Conservation (phyloP, 75 land plant species). For the Adiantum capillusveneris region DNA sequence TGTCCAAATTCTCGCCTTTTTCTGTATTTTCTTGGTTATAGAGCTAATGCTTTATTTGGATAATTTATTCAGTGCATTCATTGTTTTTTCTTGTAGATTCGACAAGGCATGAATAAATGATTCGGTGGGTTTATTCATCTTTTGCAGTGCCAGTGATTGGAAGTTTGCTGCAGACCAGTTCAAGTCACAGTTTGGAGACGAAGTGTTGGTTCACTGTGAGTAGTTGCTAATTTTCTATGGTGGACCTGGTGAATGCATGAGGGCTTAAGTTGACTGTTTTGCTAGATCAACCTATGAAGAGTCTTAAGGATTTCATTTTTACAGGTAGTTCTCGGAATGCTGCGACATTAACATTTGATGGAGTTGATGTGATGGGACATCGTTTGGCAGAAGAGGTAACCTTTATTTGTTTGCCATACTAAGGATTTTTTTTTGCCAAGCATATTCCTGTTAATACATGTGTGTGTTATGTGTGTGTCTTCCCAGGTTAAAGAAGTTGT, state of each 20-base stretch:
- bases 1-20: too few relatives aligned
- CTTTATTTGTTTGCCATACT: background rate
- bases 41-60: too few relatives aligned
- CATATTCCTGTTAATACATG: background rate
- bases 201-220: slow-evolving; percentile 33
- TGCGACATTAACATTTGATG: slow-evolving; percentile 58
- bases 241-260: too few relatives aligned
- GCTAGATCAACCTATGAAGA: background rate
- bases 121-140: slow-evolving; percentile 12
- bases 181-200: slow-evolving; percentile 21
- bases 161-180: slow-evolving; percentile 34
- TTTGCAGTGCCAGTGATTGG: slow-evolving; percentile 39
- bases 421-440: too few relatives aligned
- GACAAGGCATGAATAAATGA: too few relatives aligned
- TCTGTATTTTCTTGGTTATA: too few relatives aligned
- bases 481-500: slow-evolving; percentile 51
- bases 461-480: too few relatives aligned
- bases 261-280: too few relatives aligned
- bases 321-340: slow-evolving; percentile 76
- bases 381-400: slow-evolving; percentile 81
- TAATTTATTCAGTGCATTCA: too few relatives aligned
- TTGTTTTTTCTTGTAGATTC: too few relatives aligned
- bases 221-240: slow-evolving; percentile 1
- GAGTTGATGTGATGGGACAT: slow-evolving; percentile 89
- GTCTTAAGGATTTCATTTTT: background rate